Evolutionary conservation across 164 flowering plant species (phyloP), one percentile per base, ranked within the genome.

Genomic region (Sedum album): DNA sequence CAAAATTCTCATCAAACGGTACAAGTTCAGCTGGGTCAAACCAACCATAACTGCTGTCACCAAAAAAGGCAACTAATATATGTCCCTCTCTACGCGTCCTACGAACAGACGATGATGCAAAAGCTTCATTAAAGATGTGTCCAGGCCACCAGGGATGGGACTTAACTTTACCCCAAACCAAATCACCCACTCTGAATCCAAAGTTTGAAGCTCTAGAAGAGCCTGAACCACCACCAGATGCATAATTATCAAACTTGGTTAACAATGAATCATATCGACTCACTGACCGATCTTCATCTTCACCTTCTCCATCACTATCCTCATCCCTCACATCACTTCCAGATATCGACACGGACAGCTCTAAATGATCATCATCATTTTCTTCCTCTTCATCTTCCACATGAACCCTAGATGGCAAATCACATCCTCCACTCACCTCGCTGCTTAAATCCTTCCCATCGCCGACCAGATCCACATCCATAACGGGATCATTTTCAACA

Each of bases 81-180:
- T 83, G 83, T 17, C 95, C 98, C 17, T 79, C 89, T 48, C 86
- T 77, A 75, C 80, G 86, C 0, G 82, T 74, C 6, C 88, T 77
- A 28, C 87, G 79, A 6, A 92, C 98, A 0, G 88, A 79, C 1
- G 82, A n/a, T 3, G 93, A 60, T 1, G 93, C 98, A 74, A 92
- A 85, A 1, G 85, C 84, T 66, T 89, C 99, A 66, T 76, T 81
- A 39, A 76, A 90, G 5, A 95, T 79, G 53, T 86, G 90, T 4
- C 99, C 99, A 0, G 98, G 98, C 99, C 99, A 95, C 99, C 99
- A 95, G 0, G 99, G 99, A 51, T 92, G 99, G 3, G 99, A 95
- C 60, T 95, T 95, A 41, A 95, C 99, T 76, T 92, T 95, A 6
- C 93, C 97, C 99, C 99, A 92, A 1, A 90, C 94, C 96, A 92